These are phyloP conservation scores for Ochromonadaceae sp. DNA, from an alignment of 352 stramenopile species.

Conservation along the genomic window DNA sequence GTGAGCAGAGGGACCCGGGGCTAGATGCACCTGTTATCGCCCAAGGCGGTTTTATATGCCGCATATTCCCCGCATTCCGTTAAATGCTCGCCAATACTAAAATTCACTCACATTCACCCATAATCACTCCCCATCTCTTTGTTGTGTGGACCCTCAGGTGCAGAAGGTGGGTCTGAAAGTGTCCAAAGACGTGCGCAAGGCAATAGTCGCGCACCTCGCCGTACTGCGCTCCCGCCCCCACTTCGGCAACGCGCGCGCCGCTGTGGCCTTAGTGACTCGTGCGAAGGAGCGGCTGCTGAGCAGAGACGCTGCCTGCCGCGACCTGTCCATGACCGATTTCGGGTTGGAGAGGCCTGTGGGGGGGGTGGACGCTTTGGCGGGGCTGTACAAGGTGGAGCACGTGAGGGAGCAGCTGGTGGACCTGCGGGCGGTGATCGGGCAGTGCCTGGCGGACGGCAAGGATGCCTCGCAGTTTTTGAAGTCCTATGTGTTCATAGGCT, in stretches of 20 bases:
- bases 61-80: slow-evolving; percentile 18
- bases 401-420: not conserved
- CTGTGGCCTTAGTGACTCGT: slow-evolving; percentile 54
- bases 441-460: not conserved
- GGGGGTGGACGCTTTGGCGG: not conserved
- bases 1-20: not conserved
- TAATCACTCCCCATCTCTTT: not conserved
- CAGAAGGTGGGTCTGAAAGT: not conserved
- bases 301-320: not conserved
- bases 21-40: not conserved
- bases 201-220: slow-evolving; percentile 26
- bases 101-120: slow-evolving; percentile 11
- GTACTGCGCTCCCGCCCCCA: slow-evolving; percentile 52
- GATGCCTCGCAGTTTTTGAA: slow-evolving; percentile 24
- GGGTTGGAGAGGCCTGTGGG: not conserved
- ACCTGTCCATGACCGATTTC: not conserved
- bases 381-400: slow-evolving; percentile 7
- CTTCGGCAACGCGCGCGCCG: slow-evolving; percentile 71
- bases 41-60: not conserved
- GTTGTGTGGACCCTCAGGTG: not conserved
- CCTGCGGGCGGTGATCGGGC: not conserved
- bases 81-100: slow-evolving; percentile 16
- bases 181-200: not conserved
- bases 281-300: slow-evolving; percentile 21
- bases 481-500: slow-evolving; percentile 57